Evolutionary conservation across 2,329 filamentous ascomycete genomes (phyloP), one percentile per base, ranked within the genome.

Genomic region (Verticillium klebahnii): DNA sequence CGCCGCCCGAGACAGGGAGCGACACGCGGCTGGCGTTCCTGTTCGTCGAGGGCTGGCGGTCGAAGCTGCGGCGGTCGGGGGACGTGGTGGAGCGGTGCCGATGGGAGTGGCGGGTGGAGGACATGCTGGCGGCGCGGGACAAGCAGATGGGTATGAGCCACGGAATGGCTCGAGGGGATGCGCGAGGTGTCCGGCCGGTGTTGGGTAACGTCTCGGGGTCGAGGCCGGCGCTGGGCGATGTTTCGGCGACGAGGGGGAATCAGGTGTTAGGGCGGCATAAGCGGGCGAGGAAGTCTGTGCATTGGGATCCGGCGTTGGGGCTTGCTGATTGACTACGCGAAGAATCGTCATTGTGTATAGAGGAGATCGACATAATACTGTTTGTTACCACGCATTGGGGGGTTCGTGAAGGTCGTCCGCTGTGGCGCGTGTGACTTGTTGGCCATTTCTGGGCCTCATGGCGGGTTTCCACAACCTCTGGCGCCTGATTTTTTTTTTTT

Each of bases 11-110:
- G 17, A 50, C 23, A 23, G n/a, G 36, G 12, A 25, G 57, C 59
- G 60, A 50, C n/a, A 58, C 56, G 56, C 70, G 75, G 11, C 67
- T 76, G 23, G 72, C 76, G 2, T 78, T 75, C 74, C 61, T 75
- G 40, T 76, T 70, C 60, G 71, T 72, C 2, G 70, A 77, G 60
- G 76, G 76, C 2, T 78, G 76, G 76, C 69, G 74, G 23, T 69
- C 69, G 40, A 67, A 70, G 58, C 62, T 78, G 31, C 66, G 68
- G 5, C 69, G 66, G 52, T 70, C 71, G 3, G 70, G 71, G 2
- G 72, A 76, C 56, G 57, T 71, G 9, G 67, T 78, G 1, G 75
- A 77, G 67, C 66, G 64, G 67, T 66, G 68, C 9, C 66, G 74
- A 25, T 72, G 72, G 71, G 71, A 73, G 62, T 72, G 71, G 70